Evolutionary conservation across 345 rosid species (phyloP).

Genomic region (Gossypium australe): DNA sequence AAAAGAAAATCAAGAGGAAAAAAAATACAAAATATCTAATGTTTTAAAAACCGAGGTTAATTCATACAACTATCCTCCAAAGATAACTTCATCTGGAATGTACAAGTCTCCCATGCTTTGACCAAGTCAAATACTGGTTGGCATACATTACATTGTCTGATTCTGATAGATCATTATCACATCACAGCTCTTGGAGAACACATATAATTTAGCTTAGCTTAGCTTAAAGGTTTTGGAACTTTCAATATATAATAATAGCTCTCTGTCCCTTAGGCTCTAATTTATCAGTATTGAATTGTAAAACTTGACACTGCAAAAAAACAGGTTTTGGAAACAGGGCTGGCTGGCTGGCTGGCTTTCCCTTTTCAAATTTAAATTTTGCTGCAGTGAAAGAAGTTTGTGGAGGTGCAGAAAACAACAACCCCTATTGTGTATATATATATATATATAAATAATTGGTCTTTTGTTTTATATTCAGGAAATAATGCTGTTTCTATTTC

Average conservation of each 20-base stretch:
- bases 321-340: constrained; percentile 26
- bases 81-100: neutral
- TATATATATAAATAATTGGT: neutral
- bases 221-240: constrained; percentile 7
- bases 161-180: neutral
- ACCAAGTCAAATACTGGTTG: constrained; percentile 19
- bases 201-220: constrained; percentile 6
- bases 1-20: no score
- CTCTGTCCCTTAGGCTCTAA: neutral
- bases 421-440: neutral
- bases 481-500: neutral
- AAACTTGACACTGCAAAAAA: constrained; percentile 20
- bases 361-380: constrained; percentile 21
- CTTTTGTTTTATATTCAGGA: neutral
- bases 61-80: no score
- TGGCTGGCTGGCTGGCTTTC: neutral
- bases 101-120: constrained; percentile 16
- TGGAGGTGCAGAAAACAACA: constrained; percentile 24
- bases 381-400: constrained; percentile 25
- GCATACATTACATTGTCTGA: neutral
- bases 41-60: no score
- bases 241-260: constrained; percentile 4
- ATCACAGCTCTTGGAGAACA: constrained; percentile 7
- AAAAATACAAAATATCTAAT: no score
- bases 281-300: constrained; percentile 6